These are phyloP conservation scores for Zalaria sp. DNA, from an alignment of 2,329 filamentous ascomycete genomes.

Conservation along the genomic window DNA sequence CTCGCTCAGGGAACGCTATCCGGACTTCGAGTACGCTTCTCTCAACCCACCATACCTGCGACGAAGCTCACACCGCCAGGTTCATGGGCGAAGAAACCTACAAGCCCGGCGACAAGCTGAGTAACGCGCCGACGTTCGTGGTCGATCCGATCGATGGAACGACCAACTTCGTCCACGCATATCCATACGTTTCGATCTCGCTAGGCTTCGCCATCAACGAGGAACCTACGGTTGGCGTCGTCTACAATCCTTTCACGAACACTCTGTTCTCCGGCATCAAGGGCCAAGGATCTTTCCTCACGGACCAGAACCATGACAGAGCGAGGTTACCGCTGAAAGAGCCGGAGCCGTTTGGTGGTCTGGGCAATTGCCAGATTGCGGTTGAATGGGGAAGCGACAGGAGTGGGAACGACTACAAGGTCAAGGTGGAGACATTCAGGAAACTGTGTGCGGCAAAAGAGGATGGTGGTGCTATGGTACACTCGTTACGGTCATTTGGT, in stretches of 20 bases:
- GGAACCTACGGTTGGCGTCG: slow-evolving; percentile 53
- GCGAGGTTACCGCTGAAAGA: slow-evolving; percentile 31
- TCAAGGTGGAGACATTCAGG: slow-evolving; percentile 54
- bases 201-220: slow-evolving; percentile 55
- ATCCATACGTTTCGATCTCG: slow-evolving; percentile 62
- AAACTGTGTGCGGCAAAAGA: slow-evolving; percentile 38
- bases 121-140: slow-evolving; percentile 58
- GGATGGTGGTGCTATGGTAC: slow-evolving; percentile 60
- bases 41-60: not conserved
- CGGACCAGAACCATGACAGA: slow-evolving; percentile 16
- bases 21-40: slow-evolving; percentile 31
- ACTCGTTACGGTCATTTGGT: slow-evolving; percentile 56
- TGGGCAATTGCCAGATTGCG: slow-evolving; percentile 51
- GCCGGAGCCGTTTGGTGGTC: slow-evolving; percentile 38
- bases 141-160: slow-evolving; percentile 74
- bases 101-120: slow-evolving; percentile 49
- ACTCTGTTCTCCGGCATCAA: slow-evolving; percentile 55
- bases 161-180: slow-evolving; percentile 67
- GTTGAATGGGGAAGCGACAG: slow-evolving; percentile 63
- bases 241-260: slow-evolving; percentile 67
- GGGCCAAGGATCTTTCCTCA: slow-evolving; percentile 49
- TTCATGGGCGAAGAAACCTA: slow-evolving; percentile 72
- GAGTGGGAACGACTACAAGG: slow-evolving; percentile 51
- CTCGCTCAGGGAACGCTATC: slow-evolving; percentile 36
- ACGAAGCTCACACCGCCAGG: slow-evolving; percentile 12